Base-by-base conservation (phyloP, 495 filamentous ascomycete genomes). In the Xylaria cubensis region DNA sequence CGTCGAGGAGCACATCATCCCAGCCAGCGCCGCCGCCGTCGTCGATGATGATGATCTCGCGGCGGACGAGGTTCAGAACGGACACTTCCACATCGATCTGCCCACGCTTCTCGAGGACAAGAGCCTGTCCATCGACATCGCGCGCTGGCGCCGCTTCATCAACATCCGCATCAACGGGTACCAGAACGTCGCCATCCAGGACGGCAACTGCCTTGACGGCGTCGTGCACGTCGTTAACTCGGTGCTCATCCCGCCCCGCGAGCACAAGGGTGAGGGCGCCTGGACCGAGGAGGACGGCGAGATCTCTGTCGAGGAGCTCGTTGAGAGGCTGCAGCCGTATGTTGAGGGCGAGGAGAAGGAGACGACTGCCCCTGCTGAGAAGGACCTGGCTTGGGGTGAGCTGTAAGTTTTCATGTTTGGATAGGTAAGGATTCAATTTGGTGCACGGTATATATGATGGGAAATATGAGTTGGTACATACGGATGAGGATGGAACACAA, bases 231-330 rank as follows among this genome's bases (percentile, higher is more conserved):
- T 93, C 51, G 81, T 95, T 9, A 82, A 84, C 55, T 83, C 84
- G 59, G 89, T 97, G 1, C 78, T 97, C 69, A 88, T 97, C 75
- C 94, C 94, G 74, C 93, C 93, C 78, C 87, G 86, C 55, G 74
- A 84, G 36, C 82, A 79, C 7, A 72, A 69, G 67, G 36, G 26
- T 12, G 69, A 24, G 2, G 59, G 58, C 19, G 42, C 21, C 7
- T 73, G 74, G 70, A 55, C 58, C 26, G 76, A 80, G 24, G 84
- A 82, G 74, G 86, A 85, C 53, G 86, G 82, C 61, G 89, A 89
- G 77, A 81, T 92, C 76, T 84, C 78, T 5, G 84, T 93, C 21
- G 89, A 91, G 72, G 92, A 92, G 34, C 84, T 95, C 67, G 85
- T 85, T 72, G 84, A 86, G 67, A 81, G 88, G 51, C 77, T 93